Percentiles rank a stretch among this genome's conserved stretches.
These are phyloP conservation scores for Pueraria montana DNA, from an alignment of 306 rosid species.

Conservation along the genomic window DNA sequence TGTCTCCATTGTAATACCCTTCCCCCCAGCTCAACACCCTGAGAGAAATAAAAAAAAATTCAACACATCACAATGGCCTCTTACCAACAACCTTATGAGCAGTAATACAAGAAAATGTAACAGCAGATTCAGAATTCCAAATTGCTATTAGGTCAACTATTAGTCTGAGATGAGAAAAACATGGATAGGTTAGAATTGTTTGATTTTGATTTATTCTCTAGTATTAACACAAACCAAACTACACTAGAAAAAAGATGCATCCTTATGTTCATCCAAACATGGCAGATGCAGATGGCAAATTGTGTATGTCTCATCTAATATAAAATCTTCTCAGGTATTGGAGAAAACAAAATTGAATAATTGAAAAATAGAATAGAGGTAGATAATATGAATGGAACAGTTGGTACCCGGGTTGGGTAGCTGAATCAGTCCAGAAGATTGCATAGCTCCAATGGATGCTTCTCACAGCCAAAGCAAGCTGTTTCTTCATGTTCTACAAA, in stretches of 20 bases:
- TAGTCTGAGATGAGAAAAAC: background rate
- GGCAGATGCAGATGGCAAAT: background rate
- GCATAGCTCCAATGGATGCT: conserved; percentile 90
- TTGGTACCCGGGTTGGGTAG: conserved; percentile 69
- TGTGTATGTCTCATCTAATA: conserved; percentile 1
- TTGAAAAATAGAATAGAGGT: background rate
- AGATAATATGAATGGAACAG: conserved; percentile 5
- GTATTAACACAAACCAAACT: conserved; percentile 15
- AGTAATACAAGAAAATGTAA: conserved; percentile 27
- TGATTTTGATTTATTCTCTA: conserved; percentile 22
- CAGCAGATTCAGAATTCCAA: conserved; percentile 26
- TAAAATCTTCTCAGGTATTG: background rate
- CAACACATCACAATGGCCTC: conserved; percentile 4
- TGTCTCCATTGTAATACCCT: conserved; percentile 93
- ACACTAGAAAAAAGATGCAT: conserved; percentile 24
- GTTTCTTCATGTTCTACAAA: conserved; percentile 61
- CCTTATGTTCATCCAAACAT: conserved; percentile 20
- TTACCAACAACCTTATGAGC: conserved; percentile 2
- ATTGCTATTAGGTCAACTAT: background rate
- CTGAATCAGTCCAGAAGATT: conserved; percentile 78
- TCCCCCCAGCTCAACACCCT: conserved; percentile 87
- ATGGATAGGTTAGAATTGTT: conserved; percentile 1
- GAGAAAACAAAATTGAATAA: background rate
- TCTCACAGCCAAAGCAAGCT: conserved; percentile 86
- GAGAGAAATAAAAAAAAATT: background rate